Evolutionary conservation across 768 basidiomycete genomes (phyloP).

Genomic region (Boletus subparvulus): DNA sequence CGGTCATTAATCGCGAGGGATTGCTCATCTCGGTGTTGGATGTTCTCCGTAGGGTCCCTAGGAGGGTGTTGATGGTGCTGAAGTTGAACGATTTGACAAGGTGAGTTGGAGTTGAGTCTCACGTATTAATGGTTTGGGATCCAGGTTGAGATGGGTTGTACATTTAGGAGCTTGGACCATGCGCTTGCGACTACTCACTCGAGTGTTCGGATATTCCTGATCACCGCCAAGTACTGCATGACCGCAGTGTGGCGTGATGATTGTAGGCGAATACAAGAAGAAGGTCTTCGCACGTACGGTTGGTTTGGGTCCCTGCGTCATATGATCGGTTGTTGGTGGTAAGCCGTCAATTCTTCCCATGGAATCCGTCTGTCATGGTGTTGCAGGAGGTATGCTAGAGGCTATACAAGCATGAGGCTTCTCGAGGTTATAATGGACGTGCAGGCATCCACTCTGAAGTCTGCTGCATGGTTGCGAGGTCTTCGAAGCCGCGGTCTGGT

Average conservation of each 20-base stretch:
- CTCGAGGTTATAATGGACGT: constrained; percentile 65
- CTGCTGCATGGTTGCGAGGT: constrained; percentile 64
- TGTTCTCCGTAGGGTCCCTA: constrained; percentile 81
- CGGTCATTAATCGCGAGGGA: constrained; percentile 81
- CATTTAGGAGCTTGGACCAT: constrained; percentile 71
- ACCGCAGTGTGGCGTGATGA: constrained; percentile 79
- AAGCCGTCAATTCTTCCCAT: constrained; percentile 26
- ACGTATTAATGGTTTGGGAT: not conserved
- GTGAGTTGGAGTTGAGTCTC: constrained; percentile 33
- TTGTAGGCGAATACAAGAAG: constrained; percentile 46
- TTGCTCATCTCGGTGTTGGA: constrained; percentile 83
- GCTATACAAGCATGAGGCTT: constrained; percentile 50
- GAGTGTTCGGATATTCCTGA: constrained; percentile 84
- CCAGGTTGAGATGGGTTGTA: not conserved
- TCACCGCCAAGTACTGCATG: constrained; percentile 87
- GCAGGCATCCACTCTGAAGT: constrained; percentile 54
- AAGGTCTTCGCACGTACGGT: constrained; percentile 46
- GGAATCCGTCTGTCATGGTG: constrained; percentile 1
- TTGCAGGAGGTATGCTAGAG: constrained; percentile 58
- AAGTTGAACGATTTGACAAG: constrained; percentile 86
- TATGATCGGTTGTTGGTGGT: constrained; percentile 75
- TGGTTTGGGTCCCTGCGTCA: constrained; percentile 50
- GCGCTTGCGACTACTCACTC: constrained; percentile 87
- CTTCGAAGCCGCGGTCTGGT: constrained; percentile 55
- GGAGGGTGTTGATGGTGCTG: constrained; percentile 79